Evolutionary conservation across 2,329 filamentous ascomycete species (phyloP), one percentile per base, ranked within the genome.

Genomic region (Neofusicoccum ribis): DNA sequence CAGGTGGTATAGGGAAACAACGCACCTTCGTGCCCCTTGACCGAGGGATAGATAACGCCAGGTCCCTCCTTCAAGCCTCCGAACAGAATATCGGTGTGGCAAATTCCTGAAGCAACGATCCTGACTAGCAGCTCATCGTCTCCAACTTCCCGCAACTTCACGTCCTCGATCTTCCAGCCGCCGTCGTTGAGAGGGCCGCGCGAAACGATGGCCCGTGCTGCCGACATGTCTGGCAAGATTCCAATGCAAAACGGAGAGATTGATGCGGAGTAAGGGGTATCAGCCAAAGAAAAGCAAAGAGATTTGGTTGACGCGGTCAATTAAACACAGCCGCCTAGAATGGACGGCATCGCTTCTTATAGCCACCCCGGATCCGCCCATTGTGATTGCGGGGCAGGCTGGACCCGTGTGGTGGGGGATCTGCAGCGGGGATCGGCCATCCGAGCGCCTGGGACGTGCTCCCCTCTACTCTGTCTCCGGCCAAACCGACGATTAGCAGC

Each of bases 1-100:
- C 5, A 31, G 27, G 27, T 5, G 27, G 27, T 2, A 5, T 7
- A 5, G 6, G 27, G 5, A 7, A 39, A 3, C 37, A 4, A 52
- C 54, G 15, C 65, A 78, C 84, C 84, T 76, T 86, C 84, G 67
- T 87, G 85, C 2, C 84, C 85, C 15, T 85, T 72, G 1, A 86
- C 78, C 31, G 77, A 72, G 0, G 82, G 82, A 67, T 83, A 84
- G 41, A 77, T 77, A 2, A 79, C 73, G 9, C 70, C 72, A 23
- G 46, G 56, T 2, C 63, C 63, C 11, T 72, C 73, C 9, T 72
- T 76, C 15, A 75, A 62, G 8, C 79, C 76, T 2, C 80, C 82
- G 60, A 84, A 79, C 34, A 81, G 72, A 9, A 85, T 70, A 67
- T 87, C 85, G 0, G 84, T 84, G 66, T 87, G 85, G 67, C 85